These are phyloP conservation scores for Trichoderma lentiforme DNA, from an alignment of 2,329 filamentous ascomycete species.

Conservation along the genomic window DNA sequence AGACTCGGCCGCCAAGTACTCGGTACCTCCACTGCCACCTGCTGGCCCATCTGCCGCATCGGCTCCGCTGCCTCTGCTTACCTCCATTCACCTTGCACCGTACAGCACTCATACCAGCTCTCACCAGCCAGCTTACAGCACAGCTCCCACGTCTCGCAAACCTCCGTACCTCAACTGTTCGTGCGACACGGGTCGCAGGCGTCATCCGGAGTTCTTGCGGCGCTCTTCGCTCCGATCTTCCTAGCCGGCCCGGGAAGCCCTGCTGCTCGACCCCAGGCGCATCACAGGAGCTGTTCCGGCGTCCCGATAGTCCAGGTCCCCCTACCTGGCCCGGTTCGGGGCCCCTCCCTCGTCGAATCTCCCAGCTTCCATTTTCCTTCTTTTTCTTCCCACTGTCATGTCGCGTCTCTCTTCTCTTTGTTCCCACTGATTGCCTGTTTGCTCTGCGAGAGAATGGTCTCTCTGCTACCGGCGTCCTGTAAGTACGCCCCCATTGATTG, in stretches of 20 bases:
- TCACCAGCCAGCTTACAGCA: not conserved
- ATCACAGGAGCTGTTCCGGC: conserved; percentile 3
- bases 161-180: not conserved
- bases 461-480: conserved; percentile 15
- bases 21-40: not conserved
- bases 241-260: not conserved
- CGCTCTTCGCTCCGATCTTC: not conserved
- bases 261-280: not conserved
- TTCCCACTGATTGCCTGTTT: conserved; percentile 4
- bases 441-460: conserved; percentile 16
- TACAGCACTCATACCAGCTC: not conserved
- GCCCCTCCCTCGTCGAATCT: conserved; percentile 11
- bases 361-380: conserved; percentile 1
- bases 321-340: conserved; percentile 6
- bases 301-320: conserved; percentile 6
- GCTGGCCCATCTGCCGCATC: conserved; percentile 9
- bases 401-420: conserved; percentile 1
- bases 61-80: conserved; percentile 11
- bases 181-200: conserved; percentile 11
- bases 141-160: not conserved
- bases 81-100: not conserved
- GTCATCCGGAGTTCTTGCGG: conserved; percentile 9
- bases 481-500: not conserved
- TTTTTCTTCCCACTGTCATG: conserved; percentile 9
- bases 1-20: not conserved